A percentile compares a stretch with the other conserved stretches of the same genome.
Conservation (phyloP, 371 early-diverging fungal genomes). For the Mucor saturninus region DNA sequence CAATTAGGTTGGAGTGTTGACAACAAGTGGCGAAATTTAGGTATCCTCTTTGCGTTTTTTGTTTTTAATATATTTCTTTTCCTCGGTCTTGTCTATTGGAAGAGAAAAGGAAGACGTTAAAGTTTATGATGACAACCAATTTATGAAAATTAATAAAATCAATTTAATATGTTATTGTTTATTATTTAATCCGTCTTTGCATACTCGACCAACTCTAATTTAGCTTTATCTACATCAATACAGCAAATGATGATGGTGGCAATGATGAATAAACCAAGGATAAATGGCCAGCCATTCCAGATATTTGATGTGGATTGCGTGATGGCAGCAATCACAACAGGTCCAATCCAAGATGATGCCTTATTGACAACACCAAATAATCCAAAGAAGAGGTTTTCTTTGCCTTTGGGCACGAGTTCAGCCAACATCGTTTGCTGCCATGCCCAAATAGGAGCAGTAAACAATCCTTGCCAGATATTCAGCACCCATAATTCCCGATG, state of each 20-base stretch:
- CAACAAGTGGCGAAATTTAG: slow-evolving; percentile 72
- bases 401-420: slow-evolving; percentile 57
- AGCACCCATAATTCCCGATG: slow-evolving; percentile 43
- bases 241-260: slow-evolving; percentile 45
- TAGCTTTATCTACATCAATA: slow-evolving; percentile 60
- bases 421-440: slow-evolving; percentile 41
- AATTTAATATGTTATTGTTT: too few relatives aligned
- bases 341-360: slow-evolving; percentile 68
- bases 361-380: slow-evolving; percentile 67
- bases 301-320: slow-evolving; percentile 41
- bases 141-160: too few relatives aligned
- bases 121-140: neutral
- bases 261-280: slow-evolving; percentile 47
- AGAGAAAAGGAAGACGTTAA: slow-evolving; percentile 33
- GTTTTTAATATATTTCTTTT: slow-evolving; percentile 53
- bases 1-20: slow-evolving; percentile 57
- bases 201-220: slow-evolving; percentile 43
- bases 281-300: slow-evolving; percentile 39
- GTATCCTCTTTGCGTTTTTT: slow-evolving; percentile 58
- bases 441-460: slow-evolving; percentile 53
- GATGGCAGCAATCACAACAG: slow-evolving; percentile 62
- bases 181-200: slow-evolving; percentile 3
- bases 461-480: slow-evolving; percentile 47
- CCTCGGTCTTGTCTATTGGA: slow-evolving; percentile 25
- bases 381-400: slow-evolving; percentile 61